phyloP scores from a whole-genome alignment of 768 basidiomycete species.

The Kwoniella pini region DNA sequence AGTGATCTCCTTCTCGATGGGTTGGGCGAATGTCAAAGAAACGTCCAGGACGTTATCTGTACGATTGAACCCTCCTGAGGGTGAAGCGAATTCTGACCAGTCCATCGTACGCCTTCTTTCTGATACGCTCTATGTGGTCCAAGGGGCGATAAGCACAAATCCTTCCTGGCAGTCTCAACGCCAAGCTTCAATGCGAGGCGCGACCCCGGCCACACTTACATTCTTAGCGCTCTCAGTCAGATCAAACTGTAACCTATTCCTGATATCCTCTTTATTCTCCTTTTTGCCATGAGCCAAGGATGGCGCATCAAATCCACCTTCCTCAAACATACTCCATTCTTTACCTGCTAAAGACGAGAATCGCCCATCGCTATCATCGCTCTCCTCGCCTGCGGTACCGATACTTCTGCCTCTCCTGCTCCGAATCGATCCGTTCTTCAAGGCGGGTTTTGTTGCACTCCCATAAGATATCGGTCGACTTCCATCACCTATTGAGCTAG shows the following conservation, averaged over 20 bases:
- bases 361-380: constrained; percentile 61
- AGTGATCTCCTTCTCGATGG: constrained; percentile 63
- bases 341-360: constrained; percentile 81
- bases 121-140: constrained; percentile 59
- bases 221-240: constrained; percentile 81
- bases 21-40: constrained; percentile 75
- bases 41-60: constrained; percentile 72
- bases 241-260: constrained; percentile 81
- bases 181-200: too few relatives aligned
- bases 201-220: constrained; percentile 57
- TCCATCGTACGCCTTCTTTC: constrained; percentile 80
- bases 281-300: neutral
- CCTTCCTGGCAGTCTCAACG: too few relatives aligned
- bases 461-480: constrained; percentile 16
- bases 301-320: constrained; percentile 69
- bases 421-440: neutral
- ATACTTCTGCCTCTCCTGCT: neutral
- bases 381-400: neutral
- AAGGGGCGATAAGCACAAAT: constrained; percentile 20
- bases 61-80: constrained; percentile 72
- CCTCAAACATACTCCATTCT: constrained; percentile 90
- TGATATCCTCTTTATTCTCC: constrained; percentile 56
- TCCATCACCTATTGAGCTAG: constrained; percentile 2
- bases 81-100: constrained; percentile 82
- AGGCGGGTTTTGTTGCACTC: constrained; percentile 8